These are phyloP conservation scores for Populus hybrid DNA, from an alignment of 441 rosid species.

Conservation along the genomic window DNA sequence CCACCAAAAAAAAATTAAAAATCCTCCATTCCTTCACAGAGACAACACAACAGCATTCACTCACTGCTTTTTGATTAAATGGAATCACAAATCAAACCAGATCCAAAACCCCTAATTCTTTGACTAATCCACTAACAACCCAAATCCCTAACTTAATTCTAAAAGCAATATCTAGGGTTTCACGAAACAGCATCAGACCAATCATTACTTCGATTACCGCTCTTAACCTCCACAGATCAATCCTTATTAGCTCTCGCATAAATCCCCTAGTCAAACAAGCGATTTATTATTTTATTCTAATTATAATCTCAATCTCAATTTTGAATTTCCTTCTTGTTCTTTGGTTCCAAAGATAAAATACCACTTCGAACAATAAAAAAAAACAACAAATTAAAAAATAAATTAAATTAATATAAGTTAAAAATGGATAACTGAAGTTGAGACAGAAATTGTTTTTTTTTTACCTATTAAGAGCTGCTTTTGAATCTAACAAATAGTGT, in stretches of 20 bases:
- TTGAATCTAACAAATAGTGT: slow-evolving; percentile 13
- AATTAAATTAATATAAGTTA: neutral
- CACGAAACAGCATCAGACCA: neutral
- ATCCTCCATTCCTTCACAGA: neutral
- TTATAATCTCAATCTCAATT: neutral
- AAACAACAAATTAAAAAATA: neutral
- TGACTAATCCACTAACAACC: neutral
- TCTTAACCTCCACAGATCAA: slow-evolving; percentile 8
- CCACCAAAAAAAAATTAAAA: neutral
- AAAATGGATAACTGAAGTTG: neutral
- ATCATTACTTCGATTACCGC: neutral
- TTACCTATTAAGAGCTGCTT: neutral
- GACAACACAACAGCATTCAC: neutral
- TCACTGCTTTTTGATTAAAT: neutral
- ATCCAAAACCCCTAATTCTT: slow-evolving; percentile 2
- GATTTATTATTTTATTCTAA: slow-evolving; percentile 6
- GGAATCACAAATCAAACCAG: neutral
- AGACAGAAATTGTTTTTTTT: neutral
- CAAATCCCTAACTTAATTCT: slow-evolving; percentile 6
- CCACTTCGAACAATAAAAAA: neutral
- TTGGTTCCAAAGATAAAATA: neutral
- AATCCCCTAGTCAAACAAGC: slow-evolving; percentile 11
- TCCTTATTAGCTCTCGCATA: slow-evolving; percentile 7
- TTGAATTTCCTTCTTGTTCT: neutral
- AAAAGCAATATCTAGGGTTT: slow-evolving; percentile 10